Evolutionary conservation across 2,329 filamentous ascomycete genomes (phyloP).

Genomic region (Rutstroemia sp.): DNA sequence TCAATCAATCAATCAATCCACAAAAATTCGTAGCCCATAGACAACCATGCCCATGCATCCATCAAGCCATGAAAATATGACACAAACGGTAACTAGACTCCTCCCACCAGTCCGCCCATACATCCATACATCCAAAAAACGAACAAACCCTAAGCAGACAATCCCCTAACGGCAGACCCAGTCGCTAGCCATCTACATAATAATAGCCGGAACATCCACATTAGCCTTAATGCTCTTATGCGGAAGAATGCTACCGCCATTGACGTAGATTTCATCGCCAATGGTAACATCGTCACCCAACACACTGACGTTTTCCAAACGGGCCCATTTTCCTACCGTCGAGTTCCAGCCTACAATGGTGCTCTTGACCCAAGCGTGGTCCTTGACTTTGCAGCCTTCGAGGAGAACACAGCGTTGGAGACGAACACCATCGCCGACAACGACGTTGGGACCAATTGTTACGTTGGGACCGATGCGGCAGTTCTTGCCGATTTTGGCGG

Average conservation of each 20-base stretch:
- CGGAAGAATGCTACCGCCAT: constrained; percentile 87
- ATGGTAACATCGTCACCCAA: constrained; percentile 96
- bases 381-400: constrained; percentile 87
- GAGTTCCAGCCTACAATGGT: constrained; percentile 99
- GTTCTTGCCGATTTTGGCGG: constrained; percentile 95
- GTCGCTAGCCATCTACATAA: constrained; percentile 44
- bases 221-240: constrained; percentile 99
- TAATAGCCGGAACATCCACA: constrained; percentile 71
- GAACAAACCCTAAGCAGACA: background rate
- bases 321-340: constrained; percentile 89
- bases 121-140: background rate
- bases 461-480: constrained; percentile 98
- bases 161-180: background rate
- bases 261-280: constrained; percentile 97
- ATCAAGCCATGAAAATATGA: background rate
- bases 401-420: constrained; percentile 90
- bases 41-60: background rate
- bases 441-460: constrained; percentile 86
- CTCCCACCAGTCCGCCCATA: background rate
- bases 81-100: no score
- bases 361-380: constrained; percentile 98
- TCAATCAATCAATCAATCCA: background rate
- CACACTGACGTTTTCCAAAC: constrained; percentile 96
- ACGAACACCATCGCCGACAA: constrained; percentile 88
- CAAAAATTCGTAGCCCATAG: background rate